phyloP scores from a whole-genome alignment of 192 early-diverging fungal species.

The Linnemannia exigua region DNA sequence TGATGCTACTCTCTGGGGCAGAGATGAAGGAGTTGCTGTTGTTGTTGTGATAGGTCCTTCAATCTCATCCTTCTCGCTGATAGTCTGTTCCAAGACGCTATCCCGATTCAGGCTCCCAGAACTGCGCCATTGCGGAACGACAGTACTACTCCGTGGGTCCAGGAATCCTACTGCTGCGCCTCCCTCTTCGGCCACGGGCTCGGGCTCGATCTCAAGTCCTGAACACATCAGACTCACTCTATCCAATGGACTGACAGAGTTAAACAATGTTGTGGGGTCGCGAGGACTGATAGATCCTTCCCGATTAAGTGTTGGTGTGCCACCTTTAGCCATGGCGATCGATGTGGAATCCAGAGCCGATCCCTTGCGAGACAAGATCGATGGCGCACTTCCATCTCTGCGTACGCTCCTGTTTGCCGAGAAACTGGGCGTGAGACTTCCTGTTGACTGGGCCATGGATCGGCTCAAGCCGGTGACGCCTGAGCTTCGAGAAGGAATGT shows the following conservation, averaged over 20 bases:
- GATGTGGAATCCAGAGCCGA: constrained; percentile 26
- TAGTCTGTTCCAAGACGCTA: background rate
- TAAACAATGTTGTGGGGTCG: constrained; percentile 45
- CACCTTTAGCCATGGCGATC: constrained; percentile 8
- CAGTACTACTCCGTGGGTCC: constrained; percentile 3
- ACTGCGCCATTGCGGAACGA: constrained; percentile 6
- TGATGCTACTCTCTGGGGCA: constrained; percentile 21
- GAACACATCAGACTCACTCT: constrained; percentile 57
- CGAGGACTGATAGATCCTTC: constrained; percentile 29
- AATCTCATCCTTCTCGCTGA: constrained; percentile 10
- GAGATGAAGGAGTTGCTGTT: background rate
- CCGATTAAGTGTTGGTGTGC: no score
- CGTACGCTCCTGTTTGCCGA: constrained; percentile 14
- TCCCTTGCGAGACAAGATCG: constrained; percentile 27
- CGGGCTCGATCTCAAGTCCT: background rate
- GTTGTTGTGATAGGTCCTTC: no score
- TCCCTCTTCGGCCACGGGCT: background rate
- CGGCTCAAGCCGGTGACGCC: background rate
- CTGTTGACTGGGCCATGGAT: constrained; percentile 27
- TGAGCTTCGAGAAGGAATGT: constrained; percentile 26
- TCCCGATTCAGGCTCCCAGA: constrained; percentile 1
- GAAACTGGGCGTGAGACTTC: constrained; percentile 17
- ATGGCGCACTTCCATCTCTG: constrained; percentile 22
- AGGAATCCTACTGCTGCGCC: background rate
- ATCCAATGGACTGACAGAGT: constrained; percentile 64